Evolutionary conservation across 2,329 filamentous ascomycete species (phyloP).

Genomic region (Albifimbria verrucaria): DNA sequence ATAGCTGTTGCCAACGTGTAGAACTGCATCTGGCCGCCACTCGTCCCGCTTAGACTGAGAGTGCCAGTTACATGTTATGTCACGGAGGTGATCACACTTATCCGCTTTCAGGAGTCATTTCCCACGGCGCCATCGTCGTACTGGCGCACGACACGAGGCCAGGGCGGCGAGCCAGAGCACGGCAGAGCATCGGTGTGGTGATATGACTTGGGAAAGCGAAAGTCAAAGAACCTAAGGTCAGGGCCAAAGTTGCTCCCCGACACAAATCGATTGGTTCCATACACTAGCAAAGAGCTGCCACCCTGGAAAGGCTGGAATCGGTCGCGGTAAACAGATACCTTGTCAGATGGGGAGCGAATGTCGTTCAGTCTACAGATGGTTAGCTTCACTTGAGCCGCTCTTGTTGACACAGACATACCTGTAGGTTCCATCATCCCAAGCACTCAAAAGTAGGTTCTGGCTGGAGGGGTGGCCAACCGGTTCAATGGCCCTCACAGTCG

Average conservation of each 20-base stretch:
- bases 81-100: constrained; percentile 31
- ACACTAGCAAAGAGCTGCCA: constrained; percentile 45
- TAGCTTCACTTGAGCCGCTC: background rate
- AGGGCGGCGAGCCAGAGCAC: constrained; percentile 36
- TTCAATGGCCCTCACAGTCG: constrained; percentile 43
- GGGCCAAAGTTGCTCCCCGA: constrained; percentile 42
- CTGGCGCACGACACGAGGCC: constrained; percentile 20
- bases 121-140: constrained; percentile 5
- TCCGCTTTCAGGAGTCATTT: background rate
- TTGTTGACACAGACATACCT: constrained; percentile 20
- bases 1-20: constrained; percentile 36
- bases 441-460: constrained; percentile 42
- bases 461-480: constrained; percentile 35
- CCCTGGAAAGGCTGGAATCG: constrained; percentile 45
- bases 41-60: constrained; percentile 35
- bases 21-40: constrained; percentile 47
- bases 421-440: constrained; percentile 52
- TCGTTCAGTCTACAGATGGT: constrained; percentile 39
- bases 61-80: constrained; percentile 45
- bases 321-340: constrained; percentile 50
- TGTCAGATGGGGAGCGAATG: constrained; percentile 42
- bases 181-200: constrained; percentile 45
- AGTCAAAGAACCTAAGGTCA: constrained; percentile 51
- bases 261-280: constrained; percentile 49
- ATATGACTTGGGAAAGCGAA: constrained; percentile 47